A percentile compares a stretch with the other conserved stretches of the same genome.
Conservation (phyloP, 2,329 filamentous ascomycete genomes). For the Colletotrichum graminicola region DNA sequence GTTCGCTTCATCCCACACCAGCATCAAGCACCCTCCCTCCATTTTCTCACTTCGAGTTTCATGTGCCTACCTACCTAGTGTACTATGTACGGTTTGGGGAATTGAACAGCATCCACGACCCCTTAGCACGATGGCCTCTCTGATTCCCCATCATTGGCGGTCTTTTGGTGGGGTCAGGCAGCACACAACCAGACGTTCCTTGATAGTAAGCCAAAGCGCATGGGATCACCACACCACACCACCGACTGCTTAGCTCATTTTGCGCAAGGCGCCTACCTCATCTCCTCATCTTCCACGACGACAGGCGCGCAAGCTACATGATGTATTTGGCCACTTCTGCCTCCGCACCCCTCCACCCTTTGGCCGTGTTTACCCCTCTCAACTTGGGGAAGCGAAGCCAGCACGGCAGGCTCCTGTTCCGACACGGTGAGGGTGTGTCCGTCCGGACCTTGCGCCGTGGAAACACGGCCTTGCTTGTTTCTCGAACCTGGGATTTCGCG, state of each 20-base stretch:
- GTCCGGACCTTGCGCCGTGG: background rate
- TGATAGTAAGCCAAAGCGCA: constrained; percentile 25
- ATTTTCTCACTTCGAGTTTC: constrained; percentile 14
- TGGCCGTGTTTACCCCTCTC: constrained; percentile 17
- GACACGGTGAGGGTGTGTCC: background rate
- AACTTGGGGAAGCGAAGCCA: constrained; percentile 26
- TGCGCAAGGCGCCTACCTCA: constrained; percentile 3
- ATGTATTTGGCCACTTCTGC: background rate
- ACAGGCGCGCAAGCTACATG: constrained; percentile 13
- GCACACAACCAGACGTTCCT: constrained; percentile 13
- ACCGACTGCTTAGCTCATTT: constrained; percentile 11
- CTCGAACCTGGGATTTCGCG: background rate
- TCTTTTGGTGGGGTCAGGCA: constrained; percentile 29
- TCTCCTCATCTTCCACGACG: constrained; percentile 3
- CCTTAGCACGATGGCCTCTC: constrained; percentile 21
- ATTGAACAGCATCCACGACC: constrained; percentile 13
- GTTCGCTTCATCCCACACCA: background rate
- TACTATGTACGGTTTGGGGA: constrained; percentile 9
- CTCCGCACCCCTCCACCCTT: constrained; percentile 18
- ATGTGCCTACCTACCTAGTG: constrained; percentile 5
- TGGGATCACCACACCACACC: constrained; percentile 37
- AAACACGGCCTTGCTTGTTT: constrained; percentile 5
- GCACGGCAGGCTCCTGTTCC: constrained; percentile 2
- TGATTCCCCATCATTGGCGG: constrained; percentile 6
- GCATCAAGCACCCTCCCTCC: background rate